Evolutionary conservation across 768 basidiomycete genomes (phyloP).

Genomic region (Tulasnella sp.): DNA sequence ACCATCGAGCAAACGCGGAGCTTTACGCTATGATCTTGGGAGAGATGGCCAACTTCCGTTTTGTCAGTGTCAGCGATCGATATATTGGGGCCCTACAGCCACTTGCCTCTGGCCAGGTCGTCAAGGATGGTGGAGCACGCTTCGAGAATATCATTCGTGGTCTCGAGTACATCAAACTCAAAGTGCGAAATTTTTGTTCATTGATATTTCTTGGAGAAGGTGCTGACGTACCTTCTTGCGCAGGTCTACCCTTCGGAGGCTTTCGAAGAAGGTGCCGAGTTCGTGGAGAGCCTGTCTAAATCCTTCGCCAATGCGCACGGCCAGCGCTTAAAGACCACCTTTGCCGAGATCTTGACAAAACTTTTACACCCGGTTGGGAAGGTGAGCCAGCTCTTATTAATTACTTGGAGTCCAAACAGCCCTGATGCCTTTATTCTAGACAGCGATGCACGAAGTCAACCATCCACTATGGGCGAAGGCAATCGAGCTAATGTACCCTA

Average conservation of each 20-base stretch:
- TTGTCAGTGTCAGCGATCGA: constrained; percentile 85
- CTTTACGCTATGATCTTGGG: constrained; percentile 77
- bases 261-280: constrained; percentile 89
- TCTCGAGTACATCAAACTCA: constrained; percentile 70
- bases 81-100: constrained; percentile 73
- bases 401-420: too few relatives aligned
- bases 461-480: constrained; percentile 92
- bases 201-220: not conserved
- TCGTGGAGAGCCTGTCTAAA: constrained; percentile 71
- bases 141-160: constrained; percentile 80
- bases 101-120: constrained; percentile 59
- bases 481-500: constrained; percentile 70
- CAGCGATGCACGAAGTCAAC: constrained; percentile 91
- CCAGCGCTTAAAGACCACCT: constrained; percentile 65
- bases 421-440: constrained; percentile 43
- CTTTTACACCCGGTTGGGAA: constrained; percentile 83
- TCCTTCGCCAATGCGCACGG: constrained; percentile 80
- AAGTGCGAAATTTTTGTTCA: constrained; percentile 33
- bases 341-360: constrained; percentile 68
- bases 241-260: constrained; percentile 90
- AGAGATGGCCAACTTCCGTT: constrained; percentile 59
- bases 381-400: constrained; percentile 36
- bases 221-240: not conserved
- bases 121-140: constrained; percentile 68
- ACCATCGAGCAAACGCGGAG: constrained; percentile 71